Base-by-base conservation (phyloP, 305 asterid genomes). In the Fraxinus latifolia region DNA sequence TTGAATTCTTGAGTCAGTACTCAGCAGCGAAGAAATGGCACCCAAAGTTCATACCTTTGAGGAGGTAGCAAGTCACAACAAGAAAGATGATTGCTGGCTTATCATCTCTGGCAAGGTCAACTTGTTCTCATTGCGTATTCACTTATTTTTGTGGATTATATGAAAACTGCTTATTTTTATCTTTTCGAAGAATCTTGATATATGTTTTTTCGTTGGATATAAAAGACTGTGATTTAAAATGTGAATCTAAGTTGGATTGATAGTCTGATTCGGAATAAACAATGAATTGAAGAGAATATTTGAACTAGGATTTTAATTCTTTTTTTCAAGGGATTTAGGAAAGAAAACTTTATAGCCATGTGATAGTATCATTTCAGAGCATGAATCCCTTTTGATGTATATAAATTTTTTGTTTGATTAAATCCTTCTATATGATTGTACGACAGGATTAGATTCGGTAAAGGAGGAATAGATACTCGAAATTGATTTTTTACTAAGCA, bases 61-160 rank as follows among this genome's bases (percentile, higher is more conserved):
- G 77, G 93, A 91, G 75, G 91, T 90, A 7, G 82, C 74, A 0
- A 83, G 82, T 50, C 97, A 91, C 92, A 82, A 84, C 80, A 83
- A 58, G 62, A 85, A 67, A 62, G 87, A 72, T 21, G 95, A 93
- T 87, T 90, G 93, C 84, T 93, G 97, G 97, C 80, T 93, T 82
- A 77, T 89, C 74, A 90, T 93, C 84, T 81, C 86, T 79, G 91
- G 89, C 68, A 93, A 93, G 93, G 97, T 89, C 71, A 9, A 27
- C 5, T 15, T 7, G 4, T 21, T 21, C 31, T 60, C 12, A 1
- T 60, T 60, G 11, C 31, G 5, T 58, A n/a, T 58, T 55, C 12
- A 60, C 71, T 60, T 60, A 60, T 60, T 62, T 62, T 62, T 62
- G 32, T 19, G 14, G 1, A 62, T 7, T 58, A 58, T 58, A 17